Percentiles rank a stretch among this genome's conserved stretches.
Evolutionary conservation across 805 yeast species (phyloP).

Genomic region (Starmerella floricola): DNA sequence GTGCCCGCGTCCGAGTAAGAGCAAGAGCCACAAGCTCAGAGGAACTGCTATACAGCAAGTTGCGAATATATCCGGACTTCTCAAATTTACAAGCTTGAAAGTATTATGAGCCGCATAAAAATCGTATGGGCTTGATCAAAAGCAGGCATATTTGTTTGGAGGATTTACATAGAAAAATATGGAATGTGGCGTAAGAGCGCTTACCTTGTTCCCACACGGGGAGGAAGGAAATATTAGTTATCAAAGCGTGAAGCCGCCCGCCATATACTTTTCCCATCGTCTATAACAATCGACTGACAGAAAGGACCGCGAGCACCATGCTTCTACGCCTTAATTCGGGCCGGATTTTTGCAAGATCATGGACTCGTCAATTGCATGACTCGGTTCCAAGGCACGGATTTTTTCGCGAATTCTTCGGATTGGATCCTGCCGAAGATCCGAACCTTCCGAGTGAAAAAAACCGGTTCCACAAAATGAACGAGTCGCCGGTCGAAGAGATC

Average conservation of each 20-base stretch:
- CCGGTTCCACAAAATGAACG: conserved; percentile 81
- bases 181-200: too few relatives aligned
- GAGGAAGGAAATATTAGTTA: neutral
- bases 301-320: neutral
- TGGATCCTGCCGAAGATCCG: conserved; percentile 17
- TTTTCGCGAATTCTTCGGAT: conserved; percentile 21
- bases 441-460: conserved; percentile 50
- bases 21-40: too few relatives aligned
- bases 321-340: neutral
- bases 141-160: too few relatives aligned
- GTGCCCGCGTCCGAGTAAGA: too few relatives aligned
- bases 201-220: too few relatives aligned
- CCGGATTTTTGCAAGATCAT: neutral
- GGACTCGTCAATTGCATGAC: conserved; percentile 25
- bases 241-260: neutral
- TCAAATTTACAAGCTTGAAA: too few relatives aligned
- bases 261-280: neutral
- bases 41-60: too few relatives aligned
- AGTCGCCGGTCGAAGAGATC: conserved; percentile 76
- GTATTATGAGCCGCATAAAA: too few relatives aligned
- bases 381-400: conserved; percentile 26
- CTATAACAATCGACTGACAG: neutral
- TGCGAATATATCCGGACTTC: too few relatives aligned
- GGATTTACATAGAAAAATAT: too few relatives aligned
- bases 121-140: too few relatives aligned